Conservation (phyloP, 176 grass and related monocot species). For the Alopecurus myosuroides region DNA sequence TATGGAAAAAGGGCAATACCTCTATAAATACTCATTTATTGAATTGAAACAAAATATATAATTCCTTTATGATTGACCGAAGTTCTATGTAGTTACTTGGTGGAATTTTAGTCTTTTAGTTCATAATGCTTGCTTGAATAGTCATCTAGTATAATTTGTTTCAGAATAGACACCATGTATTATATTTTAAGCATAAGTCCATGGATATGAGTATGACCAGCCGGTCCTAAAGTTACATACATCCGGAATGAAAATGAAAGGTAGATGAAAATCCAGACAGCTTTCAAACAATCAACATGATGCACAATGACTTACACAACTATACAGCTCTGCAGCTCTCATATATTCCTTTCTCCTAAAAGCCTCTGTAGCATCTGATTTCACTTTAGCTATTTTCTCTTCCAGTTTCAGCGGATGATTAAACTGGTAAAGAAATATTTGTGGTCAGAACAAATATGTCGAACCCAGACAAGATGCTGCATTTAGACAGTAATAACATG, state of each 20-base stretch:
- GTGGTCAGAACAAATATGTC: neutral
- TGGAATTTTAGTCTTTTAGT: neutral
- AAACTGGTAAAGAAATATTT: neutral
- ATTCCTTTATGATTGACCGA: neutral
- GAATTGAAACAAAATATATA: neutral
- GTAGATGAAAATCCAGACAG: neutral
- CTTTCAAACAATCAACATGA: neutral
- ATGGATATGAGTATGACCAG: neutral
- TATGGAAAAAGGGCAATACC: neutral
- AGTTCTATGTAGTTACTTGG: neutral
- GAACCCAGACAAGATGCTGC: neutral
- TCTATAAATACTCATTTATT: neutral
- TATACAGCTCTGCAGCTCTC: neutral
- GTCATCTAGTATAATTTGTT: neutral
- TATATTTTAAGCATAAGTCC: neutral
- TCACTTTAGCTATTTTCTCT: neutral
- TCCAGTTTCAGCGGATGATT: neutral
- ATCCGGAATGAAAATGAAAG: neutral
- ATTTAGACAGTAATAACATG: neutral
- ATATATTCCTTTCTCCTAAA: constrained; percentile 1
- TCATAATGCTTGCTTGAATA: neutral
- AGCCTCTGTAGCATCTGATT: neutral
- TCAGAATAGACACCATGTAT: neutral
- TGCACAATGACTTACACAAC: neutral
- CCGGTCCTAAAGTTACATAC: neutral